phyloP scores from a whole-genome alignment of 1,284 basidiomycete species.

The Ceratorhiza oryzae-sativae region DNA sequence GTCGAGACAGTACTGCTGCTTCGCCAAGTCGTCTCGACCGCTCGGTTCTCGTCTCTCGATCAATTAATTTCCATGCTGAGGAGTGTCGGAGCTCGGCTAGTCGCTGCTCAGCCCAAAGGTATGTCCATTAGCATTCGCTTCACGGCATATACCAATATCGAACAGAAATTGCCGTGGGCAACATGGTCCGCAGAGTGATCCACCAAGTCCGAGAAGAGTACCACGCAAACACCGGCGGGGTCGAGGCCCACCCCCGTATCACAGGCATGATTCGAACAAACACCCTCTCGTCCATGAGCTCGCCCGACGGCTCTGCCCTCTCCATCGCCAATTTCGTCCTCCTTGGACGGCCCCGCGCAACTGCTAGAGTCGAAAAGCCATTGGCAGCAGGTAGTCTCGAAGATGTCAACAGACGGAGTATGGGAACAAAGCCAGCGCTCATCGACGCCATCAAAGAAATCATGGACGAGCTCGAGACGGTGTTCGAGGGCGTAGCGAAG shows the following conservation, averaged over 20 bases:
- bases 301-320: conserved; percentile 56
- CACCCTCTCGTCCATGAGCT: conserved; percentile 46
- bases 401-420: conserved; percentile 34
- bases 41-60: conserved; percentile 85
- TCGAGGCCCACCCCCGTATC: background rate
- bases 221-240: conserved; percentile 50
- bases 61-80: conserved; percentile 85
- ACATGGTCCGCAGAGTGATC: conserved; percentile 89
- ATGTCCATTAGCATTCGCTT: conserved; percentile 40
- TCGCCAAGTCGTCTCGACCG: conserved; percentile 86
- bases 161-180: conserved; percentile 90
- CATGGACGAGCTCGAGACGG: conserved; percentile 93
- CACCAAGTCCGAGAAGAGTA: conserved; percentile 96
- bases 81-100: conserved; percentile 77
- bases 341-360: conserved; percentile 68
- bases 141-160: background rate
- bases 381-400: background rate
- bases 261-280: conserved; percentile 32
- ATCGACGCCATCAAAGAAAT: conserved; percentile 95
- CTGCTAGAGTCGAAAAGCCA: background rate
- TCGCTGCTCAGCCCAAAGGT: conserved; percentile 95
- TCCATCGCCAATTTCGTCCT: conserved; percentile 80
- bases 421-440: conserved; percentile 52
- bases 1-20: conserved; percentile 88
- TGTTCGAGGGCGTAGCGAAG: conserved; percentile 93